phyloP scores from a whole-genome alignment of 257 asterid genomes.

The Solanum tacnaense region DNA sequence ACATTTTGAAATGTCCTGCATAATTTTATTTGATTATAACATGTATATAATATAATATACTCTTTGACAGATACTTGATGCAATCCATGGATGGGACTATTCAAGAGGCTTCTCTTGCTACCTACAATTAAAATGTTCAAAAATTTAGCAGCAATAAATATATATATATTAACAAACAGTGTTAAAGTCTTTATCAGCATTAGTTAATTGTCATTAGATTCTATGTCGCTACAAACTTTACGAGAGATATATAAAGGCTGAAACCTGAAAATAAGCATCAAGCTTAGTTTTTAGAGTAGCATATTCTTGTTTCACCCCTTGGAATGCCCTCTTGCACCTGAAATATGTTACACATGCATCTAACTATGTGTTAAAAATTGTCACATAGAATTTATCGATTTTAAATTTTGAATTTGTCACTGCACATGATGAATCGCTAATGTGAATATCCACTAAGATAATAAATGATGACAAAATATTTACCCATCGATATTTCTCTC shows the following conservation, averaged over 20 bases:
- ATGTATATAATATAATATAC: neutral
- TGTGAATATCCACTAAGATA: neutral
- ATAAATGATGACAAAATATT: neutral
- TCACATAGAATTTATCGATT: neutral
- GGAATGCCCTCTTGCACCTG: constrained; percentile 60
- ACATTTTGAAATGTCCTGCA: neutral
- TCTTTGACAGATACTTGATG: neutral
- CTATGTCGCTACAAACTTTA: too few relatives aligned
- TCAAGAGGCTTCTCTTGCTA: neutral
- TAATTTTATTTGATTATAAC: neutral
- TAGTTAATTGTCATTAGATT: too few relatives aligned
- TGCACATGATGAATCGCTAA: neutral
- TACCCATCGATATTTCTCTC: constrained; percentile 55
- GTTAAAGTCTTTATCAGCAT: neutral
- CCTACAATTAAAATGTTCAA: neutral
- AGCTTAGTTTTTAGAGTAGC: constrained; percentile 49
- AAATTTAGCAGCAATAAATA: neutral
- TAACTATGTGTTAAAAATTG: neutral
- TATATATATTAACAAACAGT: too few relatives aligned
- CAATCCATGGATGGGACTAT: neutral
- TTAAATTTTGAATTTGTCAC: neutral
- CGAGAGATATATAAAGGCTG: neutral
- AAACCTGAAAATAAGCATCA: constrained; percentile 64
- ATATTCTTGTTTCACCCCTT: constrained; percentile 56
- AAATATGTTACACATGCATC: neutral